Conservation (phyloP, 148 eudicot species). For the Chenopodium quinoa region DNA sequence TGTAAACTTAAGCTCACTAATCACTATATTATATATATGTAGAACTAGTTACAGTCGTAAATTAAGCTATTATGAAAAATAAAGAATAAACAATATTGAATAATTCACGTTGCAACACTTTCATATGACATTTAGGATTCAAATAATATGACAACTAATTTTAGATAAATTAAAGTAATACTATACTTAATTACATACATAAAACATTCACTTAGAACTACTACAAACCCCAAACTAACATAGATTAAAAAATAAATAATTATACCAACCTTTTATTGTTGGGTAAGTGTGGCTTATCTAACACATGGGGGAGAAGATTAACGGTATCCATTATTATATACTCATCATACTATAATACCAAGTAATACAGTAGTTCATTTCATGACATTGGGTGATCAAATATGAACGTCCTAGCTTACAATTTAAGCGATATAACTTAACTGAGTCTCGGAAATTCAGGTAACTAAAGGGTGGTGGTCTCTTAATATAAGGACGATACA, state of each 20-base stretch:
- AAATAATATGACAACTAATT: not conserved
- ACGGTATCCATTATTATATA: not conserved
- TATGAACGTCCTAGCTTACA: slow-evolving; percentile 5
- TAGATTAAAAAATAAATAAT: not conserved
- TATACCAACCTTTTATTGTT: not conserved
- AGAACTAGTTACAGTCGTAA: too few species aligned
- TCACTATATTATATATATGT: too few species aligned
- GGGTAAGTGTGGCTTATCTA: slow-evolving; percentile 17
- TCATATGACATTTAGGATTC: too few species aligned
- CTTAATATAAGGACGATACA: not conserved
- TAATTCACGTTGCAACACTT: too few species aligned
- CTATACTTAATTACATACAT: not conserved
- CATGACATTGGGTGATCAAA: slow-evolving; percentile 10
- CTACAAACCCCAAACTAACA: not conserved
- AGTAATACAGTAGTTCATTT: not conserved
- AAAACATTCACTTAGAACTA: not conserved
- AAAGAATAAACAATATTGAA: too few species aligned
- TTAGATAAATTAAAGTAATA: not conserved
- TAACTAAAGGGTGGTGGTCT: slow-evolving; percentile 9
- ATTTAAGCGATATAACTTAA: not conserved
- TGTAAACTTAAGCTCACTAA: too few species aligned
- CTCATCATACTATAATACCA: not conserved
- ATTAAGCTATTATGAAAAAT: too few species aligned
- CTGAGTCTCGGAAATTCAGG: not conserved
- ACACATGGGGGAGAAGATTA: slow-evolving; percentile 5